Evolutionary conservation across 345 rosid genomes (phyloP), one percentile per base, ranked within the genome.

Genomic region (Abelmoschus esculentus): DNA sequence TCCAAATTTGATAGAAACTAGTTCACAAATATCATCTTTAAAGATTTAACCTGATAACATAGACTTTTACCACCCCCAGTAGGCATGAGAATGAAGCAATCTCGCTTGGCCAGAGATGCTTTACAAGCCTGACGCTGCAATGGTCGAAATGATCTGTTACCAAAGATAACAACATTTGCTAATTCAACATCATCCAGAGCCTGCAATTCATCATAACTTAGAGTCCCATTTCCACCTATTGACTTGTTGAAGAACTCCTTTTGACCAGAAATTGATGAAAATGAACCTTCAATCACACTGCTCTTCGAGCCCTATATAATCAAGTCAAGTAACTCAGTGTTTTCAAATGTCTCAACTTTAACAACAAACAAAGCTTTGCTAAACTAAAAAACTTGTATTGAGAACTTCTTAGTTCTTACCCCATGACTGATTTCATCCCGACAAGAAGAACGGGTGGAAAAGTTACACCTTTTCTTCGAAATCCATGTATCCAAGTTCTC

Each of bases 51-150:
- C 97, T 91, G 91, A 83, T 85, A 93, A 79, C 97, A 89, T 64
- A 95, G 74, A 79, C 97, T 95, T 83, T 91, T 89, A 11, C 97
- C 96, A 44, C 99, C 96, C 76, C 99, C 92, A 0, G 93, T 91
- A 1, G 96, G 97, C 96, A 95, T 83, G 42, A 91, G 89, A 72
- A 91, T 66, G 80, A 91, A 93, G 72, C 96, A 91, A 76, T 91
- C 97, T 76, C 77, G 83, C 74, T 82, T 91, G 44, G 80, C 83
- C 72, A 87, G 8, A 22, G 85, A 87, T 64, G 96, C 89, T 79
- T 78, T 82, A 77, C 99, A 95, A 57, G 89, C 93, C 83, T 87
- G 85, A 82, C 85, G 91, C 83, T 86, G 93, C 88, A 87, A 69
- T 10, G 96, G 89, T 31, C 96, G 75, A 74, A 89, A 91, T 40